Evolutionary conservation across 371 early-diverging fungal species (phyloP).

Genomic region (Cokeromyces recurvatus): DNA sequence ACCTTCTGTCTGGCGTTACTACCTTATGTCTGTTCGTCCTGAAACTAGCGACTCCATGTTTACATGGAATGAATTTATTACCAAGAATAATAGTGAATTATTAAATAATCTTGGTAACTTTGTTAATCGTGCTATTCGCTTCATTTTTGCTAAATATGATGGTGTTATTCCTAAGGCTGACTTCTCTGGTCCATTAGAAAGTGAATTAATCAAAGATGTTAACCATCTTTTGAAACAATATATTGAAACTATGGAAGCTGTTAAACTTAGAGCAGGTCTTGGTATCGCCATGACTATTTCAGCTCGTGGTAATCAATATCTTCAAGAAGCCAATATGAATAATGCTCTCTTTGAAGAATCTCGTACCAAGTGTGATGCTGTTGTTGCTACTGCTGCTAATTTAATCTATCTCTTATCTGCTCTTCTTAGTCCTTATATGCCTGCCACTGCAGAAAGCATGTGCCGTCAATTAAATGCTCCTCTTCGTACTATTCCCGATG

Average conservation of each 20-base stretch:
- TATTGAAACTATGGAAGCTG: slow-evolving; percentile 74
- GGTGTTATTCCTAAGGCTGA: slow-evolving; percentile 67
- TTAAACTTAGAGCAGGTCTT: slow-evolving; percentile 87
- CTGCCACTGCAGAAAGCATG: slow-evolving; percentile 78
- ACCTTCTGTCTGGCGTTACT: slow-evolving; percentile 98
- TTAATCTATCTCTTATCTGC: slow-evolving; percentile 87
- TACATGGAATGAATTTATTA: slow-evolving; percentile 92
- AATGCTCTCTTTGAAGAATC: slow-evolving; percentile 77
- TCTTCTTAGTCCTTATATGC: slow-evolving; percentile 94
- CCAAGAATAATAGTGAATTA: slow-evolving; percentile 94
- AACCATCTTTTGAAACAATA: slow-evolving; percentile 79
- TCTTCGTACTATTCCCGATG: slow-evolving; percentile 69
- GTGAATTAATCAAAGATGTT: slow-evolving; percentile 73
- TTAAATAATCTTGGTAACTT: slow-evolving; percentile 99
- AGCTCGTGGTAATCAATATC: slow-evolving; percentile 91
- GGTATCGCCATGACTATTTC: slow-evolving; percentile 91
- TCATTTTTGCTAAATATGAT: slow-evolving; percentile 84
- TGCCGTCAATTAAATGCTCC: slow-evolving; percentile 79
- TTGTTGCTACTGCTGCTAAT: slow-evolving; percentile 80
- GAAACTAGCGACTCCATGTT: slow-evolving; percentile 96
- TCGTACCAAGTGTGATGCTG: slow-evolving; percentile 81
- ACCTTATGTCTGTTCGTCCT: slow-evolving; percentile 95
- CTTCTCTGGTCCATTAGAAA: slow-evolving; percentile 45
- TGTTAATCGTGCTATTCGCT: slow-evolving; percentile 97
- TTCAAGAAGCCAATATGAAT: slow-evolving; percentile 91